Conservation (phyloP, 2,329 filamentous ascomycete genomes). For the Akanthomyces lecanii region DNA sequence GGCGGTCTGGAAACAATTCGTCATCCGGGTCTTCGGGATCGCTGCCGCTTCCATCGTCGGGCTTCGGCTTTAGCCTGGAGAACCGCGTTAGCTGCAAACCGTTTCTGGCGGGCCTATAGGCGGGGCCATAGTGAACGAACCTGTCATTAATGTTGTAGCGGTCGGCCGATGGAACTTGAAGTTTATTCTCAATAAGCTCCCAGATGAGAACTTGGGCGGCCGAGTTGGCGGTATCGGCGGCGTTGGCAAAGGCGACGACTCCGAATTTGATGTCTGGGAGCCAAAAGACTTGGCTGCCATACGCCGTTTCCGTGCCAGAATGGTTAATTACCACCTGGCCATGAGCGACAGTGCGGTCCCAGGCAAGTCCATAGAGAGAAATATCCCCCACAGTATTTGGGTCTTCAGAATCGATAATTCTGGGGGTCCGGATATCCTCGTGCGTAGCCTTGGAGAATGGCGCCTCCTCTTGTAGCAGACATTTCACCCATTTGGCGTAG, state of each 20-base stretch:
- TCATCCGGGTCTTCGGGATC: no score
- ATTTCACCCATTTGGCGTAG: constrained; percentile 29
- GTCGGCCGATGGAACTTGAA: not conserved
- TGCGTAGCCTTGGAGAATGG: constrained; percentile 22
- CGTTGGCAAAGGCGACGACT: constrained; percentile 30
- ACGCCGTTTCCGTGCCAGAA: constrained; percentile 16
- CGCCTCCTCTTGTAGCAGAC: constrained; percentile 23
- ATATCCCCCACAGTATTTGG: constrained; percentile 5
- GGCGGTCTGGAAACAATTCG: no score
- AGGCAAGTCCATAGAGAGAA: constrained; percentile 20
- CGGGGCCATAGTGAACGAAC: no score
- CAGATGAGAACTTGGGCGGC: constrained; percentile 18
- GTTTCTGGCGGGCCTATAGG: no score
- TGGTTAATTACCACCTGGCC: constrained; percentile 19
- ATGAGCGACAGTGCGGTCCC: constrained; percentile 18
- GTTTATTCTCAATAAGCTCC: constrained; percentile 20
- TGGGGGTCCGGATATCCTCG: constrained; percentile 19
- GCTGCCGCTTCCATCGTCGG: no score
- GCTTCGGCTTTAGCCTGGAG: no score
- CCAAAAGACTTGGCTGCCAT: constrained; percentile 20
- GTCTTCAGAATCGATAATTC: constrained; percentile 26
- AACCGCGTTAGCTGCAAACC: no score
- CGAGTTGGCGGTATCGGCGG: constrained; percentile 33
- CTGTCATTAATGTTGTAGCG: no score
- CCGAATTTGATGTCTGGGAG: constrained; percentile 20